phyloP scores from a whole-genome alignment of 805 yeast species.

The Wickerhamiella brachini region DNA sequence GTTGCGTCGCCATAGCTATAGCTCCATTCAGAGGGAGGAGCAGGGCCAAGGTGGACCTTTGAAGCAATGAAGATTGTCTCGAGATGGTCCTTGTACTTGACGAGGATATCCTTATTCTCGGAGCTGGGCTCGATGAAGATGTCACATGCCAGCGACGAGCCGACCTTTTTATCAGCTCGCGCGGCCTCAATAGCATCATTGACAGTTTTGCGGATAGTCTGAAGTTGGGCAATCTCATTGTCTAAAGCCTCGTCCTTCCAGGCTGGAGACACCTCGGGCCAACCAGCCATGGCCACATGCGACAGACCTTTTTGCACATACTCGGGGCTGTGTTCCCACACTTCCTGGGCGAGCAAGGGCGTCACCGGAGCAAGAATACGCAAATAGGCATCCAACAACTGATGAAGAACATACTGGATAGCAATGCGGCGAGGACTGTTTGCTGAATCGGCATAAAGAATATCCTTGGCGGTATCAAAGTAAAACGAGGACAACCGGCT shows the following conservation, averaged over 20 bases:
- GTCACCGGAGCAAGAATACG: slow-evolving; percentile 64
- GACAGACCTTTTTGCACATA: slow-evolving; percentile 18
- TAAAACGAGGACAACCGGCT: slow-evolving; percentile 67
- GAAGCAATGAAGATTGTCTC: slow-evolving; percentile 55
- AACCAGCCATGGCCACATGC: slow-evolving; percentile 38
- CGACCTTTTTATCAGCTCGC: slow-evolving; percentile 33
- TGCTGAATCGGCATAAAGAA: slow-evolving; percentile 55
- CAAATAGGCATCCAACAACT: slow-evolving; percentile 45
- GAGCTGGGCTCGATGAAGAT: slow-evolving; percentile 26
- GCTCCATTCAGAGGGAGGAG: slow-evolving; percentile 20
- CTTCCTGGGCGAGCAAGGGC: slow-evolving; percentile 80
- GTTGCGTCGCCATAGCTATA: slow-evolving; percentile 23
- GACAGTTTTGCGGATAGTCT: slow-evolving; percentile 36
- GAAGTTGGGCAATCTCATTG: slow-evolving; percentile 27
- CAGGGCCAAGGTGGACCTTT: slow-evolving; percentile 30
- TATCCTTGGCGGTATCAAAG: slow-evolving; percentile 76
- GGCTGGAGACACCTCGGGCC: slow-evolving; percentile 27
- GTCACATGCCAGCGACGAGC: slow-evolving; percentile 44
- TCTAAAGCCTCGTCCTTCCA: slow-evolving; percentile 28
- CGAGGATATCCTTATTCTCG: slow-evolving; percentile 6
- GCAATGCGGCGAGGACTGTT: slow-evolving; percentile 39
- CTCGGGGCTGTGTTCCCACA: slow-evolving; percentile 49
- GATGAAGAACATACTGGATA: slow-evolving; percentile 49
- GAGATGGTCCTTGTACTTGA: slow-evolving; percentile 31
- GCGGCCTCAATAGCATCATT: slow-evolving; percentile 43